A percentile compares a stretch with the other conserved stretches of the same genome.
Conservation (phyloP, 2,329 filamentous ascomycete genomes). For the Hymenoscyphus fructigenus region DNA sequence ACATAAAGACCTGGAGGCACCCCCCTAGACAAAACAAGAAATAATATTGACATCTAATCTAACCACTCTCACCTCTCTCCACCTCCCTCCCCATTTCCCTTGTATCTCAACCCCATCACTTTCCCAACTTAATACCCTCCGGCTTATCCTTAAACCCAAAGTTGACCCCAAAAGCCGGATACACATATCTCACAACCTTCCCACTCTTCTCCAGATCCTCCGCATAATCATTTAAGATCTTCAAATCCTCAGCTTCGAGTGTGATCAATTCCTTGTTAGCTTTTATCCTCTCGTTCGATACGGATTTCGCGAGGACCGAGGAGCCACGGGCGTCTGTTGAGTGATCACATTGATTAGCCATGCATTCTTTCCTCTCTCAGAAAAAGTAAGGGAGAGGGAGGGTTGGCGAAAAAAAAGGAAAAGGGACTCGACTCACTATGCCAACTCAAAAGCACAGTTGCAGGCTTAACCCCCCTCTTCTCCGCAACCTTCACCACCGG, state of each 20-base stretch:
- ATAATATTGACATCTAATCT: too few species aligned
- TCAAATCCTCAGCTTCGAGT: slow-evolving; percentile 62
- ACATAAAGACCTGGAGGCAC: too few species aligned
- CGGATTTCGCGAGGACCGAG: slow-evolving; percentile 73
- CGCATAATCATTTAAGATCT: slow-evolving; percentile 55
- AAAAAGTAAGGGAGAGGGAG: not conserved
- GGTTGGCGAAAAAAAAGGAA: slow-evolving; percentile 5
- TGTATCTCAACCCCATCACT: too few species aligned
- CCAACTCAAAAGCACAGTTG: slow-evolving; percentile 67
- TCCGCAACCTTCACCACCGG: slow-evolving; percentile 63
- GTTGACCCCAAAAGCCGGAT: slow-evolving; percentile 66
- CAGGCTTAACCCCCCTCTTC: slow-evolving; percentile 60
- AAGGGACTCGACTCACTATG: slow-evolving; percentile 61
- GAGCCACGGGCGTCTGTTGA: slow-evolving; percentile 61
- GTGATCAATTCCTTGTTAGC: slow-evolving; percentile 67
- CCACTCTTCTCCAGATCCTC: slow-evolving; percentile 47
- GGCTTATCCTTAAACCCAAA: slow-evolving; percentile 67
- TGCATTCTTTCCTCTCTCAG: not conserved
- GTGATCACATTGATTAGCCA: slow-evolving; percentile 7
- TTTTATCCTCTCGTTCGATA: slow-evolving; percentile 66
- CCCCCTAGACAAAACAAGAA: too few species aligned
- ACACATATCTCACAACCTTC: slow-evolving; percentile 62
- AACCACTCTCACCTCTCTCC: too few species aligned
- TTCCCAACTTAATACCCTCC: slow-evolving; percentile 7
- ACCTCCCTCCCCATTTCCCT: too few species aligned